Evolutionary conservation across 495 filamentous ascomycete species (phyloP).

Genomic region (Penicillium salamii): DNA sequence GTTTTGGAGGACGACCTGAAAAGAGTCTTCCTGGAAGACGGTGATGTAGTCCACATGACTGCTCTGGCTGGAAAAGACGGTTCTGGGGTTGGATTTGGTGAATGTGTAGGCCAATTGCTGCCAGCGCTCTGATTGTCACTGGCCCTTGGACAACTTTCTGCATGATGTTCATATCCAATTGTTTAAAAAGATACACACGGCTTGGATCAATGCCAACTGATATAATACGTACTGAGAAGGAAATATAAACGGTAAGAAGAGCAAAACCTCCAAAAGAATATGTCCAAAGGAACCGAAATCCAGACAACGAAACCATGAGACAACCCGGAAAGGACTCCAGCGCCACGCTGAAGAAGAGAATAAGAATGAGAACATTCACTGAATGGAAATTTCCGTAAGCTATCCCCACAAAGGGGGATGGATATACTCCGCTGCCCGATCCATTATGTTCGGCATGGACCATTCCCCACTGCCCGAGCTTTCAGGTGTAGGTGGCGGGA

Average conservation of each 20-base stretch:
- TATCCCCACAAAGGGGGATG: constrained; percentile 48
- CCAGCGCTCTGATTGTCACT: constrained; percentile 18
- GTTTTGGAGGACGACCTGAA: constrained; percentile 53
- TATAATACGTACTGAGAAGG: background rate
- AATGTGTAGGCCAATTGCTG: constrained; percentile 55
- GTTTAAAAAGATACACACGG: background rate
- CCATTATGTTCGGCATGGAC: constrained; percentile 44
- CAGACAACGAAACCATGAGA: background rate
- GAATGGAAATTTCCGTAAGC: background rate
- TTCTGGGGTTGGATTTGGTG: constrained; percentile 63
- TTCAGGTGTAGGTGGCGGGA: constrained; percentile 47
- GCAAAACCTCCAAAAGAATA: background rate
- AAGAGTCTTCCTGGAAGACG: constrained; percentile 70
- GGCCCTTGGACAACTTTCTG: too few relatives aligned
- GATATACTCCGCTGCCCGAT: constrained; percentile 47
- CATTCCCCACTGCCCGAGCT: constrained; percentile 49
- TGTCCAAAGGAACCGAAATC: background rate
- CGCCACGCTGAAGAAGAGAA: constrained; percentile 11
- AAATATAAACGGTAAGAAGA: background rate
- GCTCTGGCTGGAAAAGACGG: constrained; percentile 55
- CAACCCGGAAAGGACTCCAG: constrained; percentile 11
- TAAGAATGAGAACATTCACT: background rate
- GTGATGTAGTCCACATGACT: constrained; percentile 67
- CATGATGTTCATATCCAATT: too few relatives aligned
- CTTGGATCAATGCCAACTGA: background rate